Conservation (phyloP, 78 protist genomes). For the Monosiga brevicollis region DNA sequence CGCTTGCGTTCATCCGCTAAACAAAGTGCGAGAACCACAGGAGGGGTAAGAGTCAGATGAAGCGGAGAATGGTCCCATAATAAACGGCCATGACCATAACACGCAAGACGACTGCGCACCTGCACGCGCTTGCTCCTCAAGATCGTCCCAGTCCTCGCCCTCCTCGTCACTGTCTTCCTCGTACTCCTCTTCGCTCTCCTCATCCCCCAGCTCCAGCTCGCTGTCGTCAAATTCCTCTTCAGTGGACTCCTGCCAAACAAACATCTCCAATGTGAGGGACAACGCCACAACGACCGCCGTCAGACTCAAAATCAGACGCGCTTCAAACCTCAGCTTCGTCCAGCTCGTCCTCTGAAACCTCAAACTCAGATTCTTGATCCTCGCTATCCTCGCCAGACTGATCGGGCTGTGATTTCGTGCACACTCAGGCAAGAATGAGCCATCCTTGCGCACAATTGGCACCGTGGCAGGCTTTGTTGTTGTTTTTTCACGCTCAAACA, state of each 20-base stretch:
- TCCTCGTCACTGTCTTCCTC: slow-evolving; percentile 26
- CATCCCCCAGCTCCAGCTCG: slow-evolving; percentile 12
- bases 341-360: slow-evolving; percentile 19
- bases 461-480: no score
- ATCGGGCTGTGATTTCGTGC: background rate
- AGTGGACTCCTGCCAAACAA: slow-evolving; percentile 16
- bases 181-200: slow-evolving; percentile 8
- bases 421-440: background rate
- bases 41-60: no score
- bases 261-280: background rate
- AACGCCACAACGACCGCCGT: background rate
- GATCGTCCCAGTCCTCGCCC: slow-evolving; percentile 26
- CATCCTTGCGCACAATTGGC: slow-evolving; percentile 6
- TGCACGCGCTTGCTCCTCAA: slow-evolving; percentile 6
- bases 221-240: slow-evolving; percentile 21
- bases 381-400: slow-evolving; percentile 5
- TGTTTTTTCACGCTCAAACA: no score
- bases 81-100: no score
- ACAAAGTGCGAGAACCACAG: no score
- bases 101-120: no score
- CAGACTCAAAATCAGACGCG: background rate
- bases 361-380: background rate
- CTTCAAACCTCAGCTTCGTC: slow-evolving; percentile 12
- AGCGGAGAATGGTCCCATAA: no score
- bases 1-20: no score